phyloP scores from a whole-genome alignment of 2,329 filamentous ascomycete species.

The Alternaria sp. region DNA sequence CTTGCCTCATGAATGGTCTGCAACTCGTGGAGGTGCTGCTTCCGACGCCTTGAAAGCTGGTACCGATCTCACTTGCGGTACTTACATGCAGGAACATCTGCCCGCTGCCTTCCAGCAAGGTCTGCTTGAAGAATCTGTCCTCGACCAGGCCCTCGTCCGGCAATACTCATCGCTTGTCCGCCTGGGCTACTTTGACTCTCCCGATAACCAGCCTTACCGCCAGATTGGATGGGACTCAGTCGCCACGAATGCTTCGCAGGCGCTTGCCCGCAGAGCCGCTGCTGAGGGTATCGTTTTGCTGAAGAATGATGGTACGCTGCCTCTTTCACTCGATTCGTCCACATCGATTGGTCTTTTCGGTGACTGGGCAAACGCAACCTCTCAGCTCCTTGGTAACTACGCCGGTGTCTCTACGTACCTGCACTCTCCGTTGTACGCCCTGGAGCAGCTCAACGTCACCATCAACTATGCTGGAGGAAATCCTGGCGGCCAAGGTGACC shows the following conservation, averaged over 20 bases:
- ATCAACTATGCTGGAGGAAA: constrained; percentile 40
- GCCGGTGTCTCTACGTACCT: constrained; percentile 65
- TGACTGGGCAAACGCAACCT: constrained; percentile 64
- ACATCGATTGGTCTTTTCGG: constrained; percentile 66
- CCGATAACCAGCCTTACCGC: constrained; percentile 35
- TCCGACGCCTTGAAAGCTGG: constrained; percentile 40
- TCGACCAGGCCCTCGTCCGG: constrained; percentile 62
- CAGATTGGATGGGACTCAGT: constrained; percentile 52
- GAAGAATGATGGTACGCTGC: constrained; percentile 62
- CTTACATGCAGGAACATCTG: constrained; percentile 34
- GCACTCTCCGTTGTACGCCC: constrained; percentile 63
- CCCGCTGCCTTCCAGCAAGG: constrained; percentile 29
- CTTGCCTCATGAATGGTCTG: constrained; percentile 55
- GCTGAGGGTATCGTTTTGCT: constrained; percentile 61
- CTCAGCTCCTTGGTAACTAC: constrained; percentile 69
- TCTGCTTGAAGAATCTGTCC: constrained; percentile 51
- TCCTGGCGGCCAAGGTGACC: constrained; percentile 38
- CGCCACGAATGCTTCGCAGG: constrained; percentile 61
- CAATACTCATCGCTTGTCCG: constrained; percentile 65
- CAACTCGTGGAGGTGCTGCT: constrained; percentile 37
- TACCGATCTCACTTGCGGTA: constrained; percentile 35
- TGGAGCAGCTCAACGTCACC: constrained; percentile 56
- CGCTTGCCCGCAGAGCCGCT: constrained; percentile 64
- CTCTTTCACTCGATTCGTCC: constrained; percentile 51
- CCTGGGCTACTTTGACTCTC: constrained; percentile 58